Evolutionary conservation across 768 basidiomycete species (phyloP), one percentile per base, ranked within the genome.

Genomic region (Suillus variegatus): DNA sequence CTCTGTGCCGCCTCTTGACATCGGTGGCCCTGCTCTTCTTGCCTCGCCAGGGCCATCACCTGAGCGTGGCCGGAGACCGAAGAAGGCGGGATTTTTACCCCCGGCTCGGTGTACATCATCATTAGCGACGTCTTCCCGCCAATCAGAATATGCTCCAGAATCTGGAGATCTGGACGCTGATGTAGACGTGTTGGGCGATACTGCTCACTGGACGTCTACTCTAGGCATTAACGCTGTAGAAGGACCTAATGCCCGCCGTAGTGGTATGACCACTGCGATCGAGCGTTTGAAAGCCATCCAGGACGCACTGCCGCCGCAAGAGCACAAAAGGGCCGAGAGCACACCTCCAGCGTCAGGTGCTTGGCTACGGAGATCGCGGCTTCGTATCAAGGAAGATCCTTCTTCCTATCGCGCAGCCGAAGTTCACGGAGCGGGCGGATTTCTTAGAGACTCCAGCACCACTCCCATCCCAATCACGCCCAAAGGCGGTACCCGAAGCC

Each of bases 61-160:
- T 25, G 74, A 76, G 62, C 75, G 75, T 47, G 75, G 75, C 60
- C 73, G 75, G 9, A 73, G 74, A 55, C 65, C 67, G 35, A 70
- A 61, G 64, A 76, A 73, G 61, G 60, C 54, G 28, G 68, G 65
- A n/a, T 25, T 18, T 22, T 66, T 58, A 35, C 40, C 67, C 22
- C 18, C 56, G 18, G 40, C n/a, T 49, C 73, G 72, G 3, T 73
- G 68, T 46, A 62, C 69, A 20, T 67, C 69, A 51, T 77, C 75
- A 22, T 41, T 68, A 58, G 70, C 63, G 32, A 66, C 71, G 38
- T 76, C 74, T 40, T 76, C 71, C 10, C 25, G 64, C 3, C 73
- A 46, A 28, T 75, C 76, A 43, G 74, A 74, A 56, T 60, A 61
- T 25, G 67, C 63, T 36, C 61, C 62, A 62, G 74, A 77, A 55